These are phyloP conservation scores for Aquanectria penicillioides DNA, from an alignment of 2,329 filamentous ascomycete genomes.

Conservation along the genomic window DNA sequence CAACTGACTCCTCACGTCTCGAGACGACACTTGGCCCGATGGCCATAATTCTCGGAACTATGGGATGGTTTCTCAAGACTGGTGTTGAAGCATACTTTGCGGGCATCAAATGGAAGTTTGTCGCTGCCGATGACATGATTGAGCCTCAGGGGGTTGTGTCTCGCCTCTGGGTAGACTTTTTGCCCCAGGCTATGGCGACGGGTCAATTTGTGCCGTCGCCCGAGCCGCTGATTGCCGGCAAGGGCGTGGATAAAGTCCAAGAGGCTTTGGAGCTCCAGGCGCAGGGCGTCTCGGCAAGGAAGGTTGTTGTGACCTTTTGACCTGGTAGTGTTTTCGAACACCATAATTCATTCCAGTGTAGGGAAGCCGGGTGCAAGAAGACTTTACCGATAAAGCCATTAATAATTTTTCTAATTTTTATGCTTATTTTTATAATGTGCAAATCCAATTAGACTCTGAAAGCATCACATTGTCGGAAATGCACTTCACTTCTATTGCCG, in stretches of 20 bases:
- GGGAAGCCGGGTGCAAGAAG: too few species aligned
- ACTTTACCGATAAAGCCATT: too few species aligned
- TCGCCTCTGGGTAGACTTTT: constrained; percentile 36
- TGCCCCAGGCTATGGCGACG: constrained; percentile 39
- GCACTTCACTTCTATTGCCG: too few species aligned
- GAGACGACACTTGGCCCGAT: not conserved
- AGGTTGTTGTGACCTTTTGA: constrained; percentile 46
- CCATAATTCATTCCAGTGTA: too few species aligned
- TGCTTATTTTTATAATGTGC: too few species aligned
- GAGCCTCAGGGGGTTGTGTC: constrained; percentile 32
- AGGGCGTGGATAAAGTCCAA: constrained; percentile 44
- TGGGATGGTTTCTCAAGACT: not conserved
- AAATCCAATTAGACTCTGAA: too few species aligned
- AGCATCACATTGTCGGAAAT: too few species aligned
- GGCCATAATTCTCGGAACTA: not conserved
- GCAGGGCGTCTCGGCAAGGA: constrained; percentile 49
- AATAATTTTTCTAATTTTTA: too few species aligned
- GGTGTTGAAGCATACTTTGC: not conserved
- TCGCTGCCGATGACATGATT: not conserved
- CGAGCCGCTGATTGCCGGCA: constrained; percentile 40
- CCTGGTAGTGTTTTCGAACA: too few species aligned
- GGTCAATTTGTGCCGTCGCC: constrained; percentile 39
- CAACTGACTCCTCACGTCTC: not conserved
- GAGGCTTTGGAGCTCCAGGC: constrained; percentile 42
- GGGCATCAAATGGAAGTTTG: not conserved